Percentiles rank a stretch among this genome's conserved stretches.
Conservation (phyloP, 768 basidiomycete species). For the Ramaria rubella region DNA sequence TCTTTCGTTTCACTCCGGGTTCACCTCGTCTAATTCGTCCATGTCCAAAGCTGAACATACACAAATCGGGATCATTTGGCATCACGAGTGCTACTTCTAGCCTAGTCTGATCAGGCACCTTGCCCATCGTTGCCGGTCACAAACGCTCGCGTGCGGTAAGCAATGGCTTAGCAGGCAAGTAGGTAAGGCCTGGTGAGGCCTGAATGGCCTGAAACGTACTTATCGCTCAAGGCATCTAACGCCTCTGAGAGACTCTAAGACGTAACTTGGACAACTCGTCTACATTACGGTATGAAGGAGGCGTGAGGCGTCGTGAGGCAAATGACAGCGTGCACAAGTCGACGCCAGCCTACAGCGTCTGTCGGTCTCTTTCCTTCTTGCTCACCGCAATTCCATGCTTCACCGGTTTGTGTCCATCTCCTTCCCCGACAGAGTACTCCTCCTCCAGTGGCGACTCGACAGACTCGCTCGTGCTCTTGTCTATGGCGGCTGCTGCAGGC, state of each 20-base stretch:
- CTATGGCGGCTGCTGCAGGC: slow-evolving; percentile 13
- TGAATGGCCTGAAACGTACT: no score
- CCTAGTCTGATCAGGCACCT: neutral
- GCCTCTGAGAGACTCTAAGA: no score
- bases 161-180: no score
- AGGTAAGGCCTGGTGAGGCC: no score
- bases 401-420: neutral
- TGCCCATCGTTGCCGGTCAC: neutral
- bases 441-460: slow-evolving; percentile 1
- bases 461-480: slow-evolving; percentile 1
- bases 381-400: slow-evolving; percentile 12
- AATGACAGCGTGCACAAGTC: slow-evolving; percentile 17
- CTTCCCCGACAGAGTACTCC: slow-evolving; percentile 11
- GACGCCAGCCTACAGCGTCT: slow-evolving; percentile 18
- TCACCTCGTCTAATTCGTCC: neutral
- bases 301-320: neutral
- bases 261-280: no score
- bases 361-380: slow-evolving; percentile 32
- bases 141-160: no score
- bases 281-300: no score
- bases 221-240: no score
- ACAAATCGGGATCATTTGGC: slow-evolving; percentile 3
- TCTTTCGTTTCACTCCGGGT: no score
- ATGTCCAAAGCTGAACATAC: neutral
- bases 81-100: neutral